Base-by-base conservation (phyloP, 495 filamentous ascomycete species). In the Mytilinidion resinicola region DNA sequence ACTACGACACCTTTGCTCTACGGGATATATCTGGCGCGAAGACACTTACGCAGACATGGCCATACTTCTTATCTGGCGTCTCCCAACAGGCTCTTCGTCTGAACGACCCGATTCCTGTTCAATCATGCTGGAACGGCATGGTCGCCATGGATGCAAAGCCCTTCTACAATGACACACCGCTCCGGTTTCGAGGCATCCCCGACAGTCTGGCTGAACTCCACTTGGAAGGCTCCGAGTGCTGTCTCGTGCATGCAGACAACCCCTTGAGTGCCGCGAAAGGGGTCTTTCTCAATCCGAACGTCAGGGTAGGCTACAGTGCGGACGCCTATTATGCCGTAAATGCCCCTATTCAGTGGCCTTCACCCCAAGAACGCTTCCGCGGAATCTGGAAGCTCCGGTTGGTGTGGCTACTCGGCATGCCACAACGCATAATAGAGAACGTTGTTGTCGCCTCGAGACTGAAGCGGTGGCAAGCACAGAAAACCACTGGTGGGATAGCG, bases 1-100 rank as follows among this genome's bases (percentile, higher is more conserved):
- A 84, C 73, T 91, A 93, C 71, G 90, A 95, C 66, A 91, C 88
- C 1, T 93, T 95, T 67, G 90, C 90, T 17, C 76, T 92, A 6
- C 85, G 90, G 2, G 90, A 95, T 67, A 72, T 74, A 8, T 60
- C 74, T 3, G 90, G 89, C 46, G 69, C 81, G 53, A 81, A 84
- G 54, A 73, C 79, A 14, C 70, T 83, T 8, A 81, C 82, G 56
- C 77, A 82, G 56, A 85, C 78, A 20, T 95, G 86, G 82, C 90
- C 90, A 0, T 95, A 85, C 72, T 96, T 96, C 64, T 76, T 78
- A 33, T 78, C 85, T 3, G 62, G 72, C 0, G 68, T 67, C 12
- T 89, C 89, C 9, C 76, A 82, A 36, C 66, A 77, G 9, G 82
- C 86, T 0, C 72, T 90, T 33, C 71, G 77, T 25, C 63, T 60